A percentile compares a stretch with the other conserved stretches of the same genome.
Conservation (phyloP, 2,329 filamentous ascomycete genomes). For the Colletotrichum horii region DNA sequence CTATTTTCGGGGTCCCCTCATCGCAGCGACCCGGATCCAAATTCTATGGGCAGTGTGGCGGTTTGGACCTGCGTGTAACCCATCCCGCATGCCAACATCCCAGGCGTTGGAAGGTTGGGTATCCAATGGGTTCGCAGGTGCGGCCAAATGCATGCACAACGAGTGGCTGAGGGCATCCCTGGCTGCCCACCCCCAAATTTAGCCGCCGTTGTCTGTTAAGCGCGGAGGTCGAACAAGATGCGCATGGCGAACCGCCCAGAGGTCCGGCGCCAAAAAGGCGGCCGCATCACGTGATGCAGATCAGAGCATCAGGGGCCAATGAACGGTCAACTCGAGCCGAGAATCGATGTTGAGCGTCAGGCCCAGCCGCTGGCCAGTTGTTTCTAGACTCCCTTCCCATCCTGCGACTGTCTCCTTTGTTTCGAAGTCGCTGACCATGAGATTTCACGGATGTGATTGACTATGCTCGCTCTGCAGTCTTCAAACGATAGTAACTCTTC, state of each 20-base stretch:
- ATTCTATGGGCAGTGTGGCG: constrained; percentile 10
- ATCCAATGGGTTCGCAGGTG: constrained; percentile 5
- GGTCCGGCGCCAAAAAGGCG: not conserved
- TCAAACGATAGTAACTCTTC: not conserved
- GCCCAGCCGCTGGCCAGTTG: constrained; percentile 12
- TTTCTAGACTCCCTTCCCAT: not conserved
- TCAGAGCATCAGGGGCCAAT: constrained; percentile 2
- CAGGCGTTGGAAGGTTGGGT: not conserved
- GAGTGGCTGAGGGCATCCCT: constrained; percentile 17
- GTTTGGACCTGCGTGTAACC: constrained; percentile 11
- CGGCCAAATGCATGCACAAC: not conserved
- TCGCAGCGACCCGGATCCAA: constrained; percentile 10
- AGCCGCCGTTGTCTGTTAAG: constrained; percentile 14
- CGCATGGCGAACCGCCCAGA: constrained; percentile 2
- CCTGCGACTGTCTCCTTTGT: constrained; percentile 17
- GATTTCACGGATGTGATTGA: constrained; percentile 14
- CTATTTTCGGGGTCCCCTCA: constrained; percentile 16
- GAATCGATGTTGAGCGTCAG: not conserved
- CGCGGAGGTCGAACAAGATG: constrained; percentile 6
- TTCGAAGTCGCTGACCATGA: not conserved
- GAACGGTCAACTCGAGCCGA: not conserved
- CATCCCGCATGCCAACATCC: constrained; percentile 9
- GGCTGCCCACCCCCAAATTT: constrained; percentile 1
- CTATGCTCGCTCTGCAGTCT: not conserved
- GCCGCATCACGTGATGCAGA: constrained; percentile 11